Evolutionary conservation across 2,329 filamentous ascomycete species (phyloP).

Genomic region (Sordariomycetes sp.): DNA sequence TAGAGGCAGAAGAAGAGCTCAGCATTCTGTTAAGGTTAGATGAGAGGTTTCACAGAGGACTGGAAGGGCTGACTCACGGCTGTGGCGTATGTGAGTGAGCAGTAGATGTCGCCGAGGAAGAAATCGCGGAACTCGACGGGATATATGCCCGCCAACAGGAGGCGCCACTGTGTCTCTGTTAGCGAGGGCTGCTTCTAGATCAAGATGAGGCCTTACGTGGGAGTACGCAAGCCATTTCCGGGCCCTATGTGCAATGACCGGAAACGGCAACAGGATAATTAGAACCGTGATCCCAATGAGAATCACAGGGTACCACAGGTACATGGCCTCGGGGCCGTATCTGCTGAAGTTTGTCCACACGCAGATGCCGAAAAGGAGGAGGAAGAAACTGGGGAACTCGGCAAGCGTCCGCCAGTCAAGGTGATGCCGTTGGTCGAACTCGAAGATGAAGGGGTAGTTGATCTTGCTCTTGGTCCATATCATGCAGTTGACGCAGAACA

Average conservation of each 20-base stretch:
- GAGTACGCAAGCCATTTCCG: constrained; percentile 83
- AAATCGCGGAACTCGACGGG: constrained; percentile 97
- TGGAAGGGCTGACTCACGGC: constrained; percentile 48
- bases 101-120: constrained; percentile 96
- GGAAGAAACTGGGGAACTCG: constrained; percentile 79
- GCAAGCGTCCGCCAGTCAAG: constrained; percentile 84
- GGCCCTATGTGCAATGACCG: constrained; percentile 64
- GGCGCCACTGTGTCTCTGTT: constrained; percentile 57
- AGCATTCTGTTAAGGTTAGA: constrained; percentile 54
- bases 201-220: constrained; percentile 50
- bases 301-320: constrained; percentile 78
- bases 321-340: constrained; percentile 58
- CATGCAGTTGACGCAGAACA: constrained; percentile 81
- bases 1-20: constrained; percentile 95
- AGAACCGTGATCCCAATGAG: constrained; percentile 59
- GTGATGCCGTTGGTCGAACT: constrained; percentile 79
- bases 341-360: constrained; percentile 84
- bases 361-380: constrained; percentile 68
- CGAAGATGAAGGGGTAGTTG: constrained; percentile 95
- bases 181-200: background rate
- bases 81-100: constrained; percentile 84
- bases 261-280: constrained; percentile 68
- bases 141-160: constrained; percentile 77
- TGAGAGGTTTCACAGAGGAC: background rate
- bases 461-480: constrained; percentile 79